Percentiles rank a stretch among this genome's conserved stretches.
phyloP scores from a whole-genome alignment of 306 rosid species.

The Oxytropis ochrocephala region DNA sequence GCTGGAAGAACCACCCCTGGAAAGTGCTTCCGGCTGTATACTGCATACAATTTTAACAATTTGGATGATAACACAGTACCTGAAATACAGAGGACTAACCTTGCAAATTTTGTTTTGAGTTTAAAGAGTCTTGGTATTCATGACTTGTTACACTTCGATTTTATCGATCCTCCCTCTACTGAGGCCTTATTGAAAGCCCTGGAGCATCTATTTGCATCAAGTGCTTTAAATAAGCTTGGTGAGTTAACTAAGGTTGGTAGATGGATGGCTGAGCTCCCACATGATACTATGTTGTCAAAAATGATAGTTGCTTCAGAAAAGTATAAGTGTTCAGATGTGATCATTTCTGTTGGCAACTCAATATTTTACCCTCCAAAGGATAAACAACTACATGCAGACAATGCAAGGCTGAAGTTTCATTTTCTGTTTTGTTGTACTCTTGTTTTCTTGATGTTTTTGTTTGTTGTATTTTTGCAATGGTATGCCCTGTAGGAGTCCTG shows the following conservation, averaged over 20 bases:
- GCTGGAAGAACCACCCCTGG: constrained; percentile 94
- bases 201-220: constrained; percentile 68
- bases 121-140: constrained; percentile 83
- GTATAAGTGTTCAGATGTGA: constrained; percentile 70
- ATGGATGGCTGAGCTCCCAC: too few species aligned
- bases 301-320: constrained; percentile 67
- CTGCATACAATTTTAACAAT: constrained; percentile 56
- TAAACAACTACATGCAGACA: constrained; percentile 29
- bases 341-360: constrained; percentile 76
- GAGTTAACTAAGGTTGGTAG: constrained; percentile 73
- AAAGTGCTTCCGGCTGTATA: constrained; percentile 75
- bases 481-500: too few species aligned
- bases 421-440: too few species aligned
- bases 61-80: constrained; percentile 79
- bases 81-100: constrained; percentile 83
- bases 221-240: constrained; percentile 73
- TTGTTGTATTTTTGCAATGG: too few species aligned
- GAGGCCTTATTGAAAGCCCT: constrained; percentile 82
- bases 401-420: constrained; percentile 76
- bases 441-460: too few species aligned
- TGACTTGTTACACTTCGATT: constrained; percentile 74
- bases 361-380: constrained; percentile 88
- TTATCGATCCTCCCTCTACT: constrained; percentile 94
- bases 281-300: too few species aligned
- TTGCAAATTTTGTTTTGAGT: constrained; percentile 73